These are phyloP conservation scores for Fusarium equiseti DNA, from an alignment of 2,329 filamentous ascomycete genomes.

Conservation along the genomic window DNA sequence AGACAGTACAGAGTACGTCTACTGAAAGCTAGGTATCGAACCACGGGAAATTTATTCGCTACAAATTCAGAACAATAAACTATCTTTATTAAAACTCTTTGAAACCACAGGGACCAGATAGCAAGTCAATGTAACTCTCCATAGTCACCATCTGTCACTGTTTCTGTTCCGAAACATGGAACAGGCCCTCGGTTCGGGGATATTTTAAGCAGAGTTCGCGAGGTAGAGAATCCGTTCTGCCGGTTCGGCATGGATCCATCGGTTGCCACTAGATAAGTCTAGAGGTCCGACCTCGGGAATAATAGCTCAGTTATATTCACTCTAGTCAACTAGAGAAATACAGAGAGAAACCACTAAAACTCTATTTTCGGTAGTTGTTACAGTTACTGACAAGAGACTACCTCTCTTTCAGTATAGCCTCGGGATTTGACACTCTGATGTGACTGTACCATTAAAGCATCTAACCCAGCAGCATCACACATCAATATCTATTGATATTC, in stretches of 20 bases:
- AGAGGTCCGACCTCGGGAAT: constrained; percentile 21
- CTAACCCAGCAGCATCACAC: background rate
- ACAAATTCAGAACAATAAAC: background rate
- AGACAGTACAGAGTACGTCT: background rate
- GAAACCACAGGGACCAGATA: background rate
- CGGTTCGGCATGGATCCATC: constrained; percentile 17
- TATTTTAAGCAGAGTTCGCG: constrained; percentile 4
- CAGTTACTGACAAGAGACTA: background rate
- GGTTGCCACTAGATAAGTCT: constrained; percentile 1
- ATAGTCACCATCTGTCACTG: background rate
- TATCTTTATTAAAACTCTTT: background rate
- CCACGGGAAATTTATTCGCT: background rate
- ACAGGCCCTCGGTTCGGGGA: constrained; percentile 10
- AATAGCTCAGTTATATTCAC: background rate
- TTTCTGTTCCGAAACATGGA: background rate
- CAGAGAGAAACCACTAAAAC: background rate
- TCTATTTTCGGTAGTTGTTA: background rate
- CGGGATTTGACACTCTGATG: background rate
- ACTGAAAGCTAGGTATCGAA: constrained; percentile 6
- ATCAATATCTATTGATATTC: too few species aligned
- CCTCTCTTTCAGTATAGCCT: background rate
- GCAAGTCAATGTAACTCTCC: background rate
- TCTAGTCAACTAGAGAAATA: background rate
- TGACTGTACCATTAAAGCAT: background rate
- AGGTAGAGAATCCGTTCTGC: background rate